Evolutionary conservation across 2,329 filamentous ascomycete genomes (phyloP).

Genomic region (Blastomyces silverae): DNA sequence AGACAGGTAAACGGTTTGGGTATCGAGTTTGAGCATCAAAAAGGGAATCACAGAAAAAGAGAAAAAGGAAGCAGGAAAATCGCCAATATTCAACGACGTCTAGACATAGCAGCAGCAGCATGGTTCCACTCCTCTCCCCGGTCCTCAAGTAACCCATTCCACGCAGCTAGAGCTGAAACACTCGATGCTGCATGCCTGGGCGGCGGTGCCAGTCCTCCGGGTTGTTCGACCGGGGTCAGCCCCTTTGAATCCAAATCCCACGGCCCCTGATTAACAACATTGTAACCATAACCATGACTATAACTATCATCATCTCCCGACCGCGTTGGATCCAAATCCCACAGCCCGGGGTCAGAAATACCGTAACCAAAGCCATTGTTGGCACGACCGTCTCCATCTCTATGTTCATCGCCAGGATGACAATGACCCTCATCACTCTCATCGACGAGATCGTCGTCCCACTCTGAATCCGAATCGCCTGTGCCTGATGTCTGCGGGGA

Average conservation of each 20-base stretch:
- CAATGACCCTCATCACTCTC: background rate
- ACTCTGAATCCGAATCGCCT: constrained; percentile 1
- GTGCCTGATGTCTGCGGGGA: background rate
- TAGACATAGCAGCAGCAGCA: background rate
- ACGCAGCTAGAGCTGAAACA: background rate
- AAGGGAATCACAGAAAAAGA: background rate
- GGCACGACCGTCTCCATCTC: too few relatives aligned
- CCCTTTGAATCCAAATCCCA: background rate
- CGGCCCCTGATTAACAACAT: background rate
- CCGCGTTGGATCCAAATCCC: background rate
- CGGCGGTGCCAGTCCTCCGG: background rate
- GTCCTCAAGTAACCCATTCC: background rate
- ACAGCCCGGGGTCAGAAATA: background rate
- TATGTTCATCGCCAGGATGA: background rate
- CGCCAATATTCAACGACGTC: background rate
- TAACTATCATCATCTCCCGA: background rate
- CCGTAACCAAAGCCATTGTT: background rate
- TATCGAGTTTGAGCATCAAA: background rate
- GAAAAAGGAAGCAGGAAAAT: background rate
- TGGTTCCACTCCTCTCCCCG: background rate
- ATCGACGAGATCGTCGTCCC: background rate
- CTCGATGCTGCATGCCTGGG: background rate
- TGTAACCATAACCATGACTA: background rate
- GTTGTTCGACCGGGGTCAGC: background rate
- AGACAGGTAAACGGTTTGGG: background rate